Conservation (phyloP, 2,329 filamentous ascomycete species). For the Anthostomella pinea region DNA sequence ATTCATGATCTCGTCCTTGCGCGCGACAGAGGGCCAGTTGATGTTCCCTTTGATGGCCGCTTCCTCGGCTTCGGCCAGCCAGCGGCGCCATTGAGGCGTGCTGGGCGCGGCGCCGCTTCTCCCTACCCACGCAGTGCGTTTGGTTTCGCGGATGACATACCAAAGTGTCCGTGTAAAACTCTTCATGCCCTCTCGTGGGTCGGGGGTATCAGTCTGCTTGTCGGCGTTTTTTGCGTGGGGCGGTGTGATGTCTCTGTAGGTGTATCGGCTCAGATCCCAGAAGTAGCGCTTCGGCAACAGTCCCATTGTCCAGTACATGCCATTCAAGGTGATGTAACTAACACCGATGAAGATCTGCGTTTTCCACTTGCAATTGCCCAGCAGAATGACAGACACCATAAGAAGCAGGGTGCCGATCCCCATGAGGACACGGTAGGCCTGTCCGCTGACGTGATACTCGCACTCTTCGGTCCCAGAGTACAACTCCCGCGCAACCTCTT, state of each 20-base stretch:
- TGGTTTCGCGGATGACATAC: constrained; percentile 56
- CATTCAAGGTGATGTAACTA: constrained; percentile 58
- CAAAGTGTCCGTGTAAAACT: constrained; percentile 57
- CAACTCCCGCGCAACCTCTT: constrained; percentile 60
- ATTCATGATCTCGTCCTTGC: constrained; percentile 49
- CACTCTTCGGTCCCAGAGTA: constrained; percentile 61
- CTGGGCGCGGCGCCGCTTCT: constrained; percentile 49
- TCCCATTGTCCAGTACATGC: constrained; percentile 56
- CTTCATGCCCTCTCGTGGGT: constrained; percentile 39
- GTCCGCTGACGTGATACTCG: constrained; percentile 48
- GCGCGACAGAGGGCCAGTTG: constrained; percentile 45
- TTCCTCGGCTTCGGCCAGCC: constrained; percentile 48
- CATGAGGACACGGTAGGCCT: constrained; percentile 52
- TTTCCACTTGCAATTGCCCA: constrained; percentile 61
- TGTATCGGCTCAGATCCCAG: constrained; percentile 57
- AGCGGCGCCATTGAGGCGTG: constrained; percentile 51
- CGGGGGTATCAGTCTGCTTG: constrained; percentile 22
- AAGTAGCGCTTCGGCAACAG: constrained; percentile 47
- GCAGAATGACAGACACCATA: constrained; percentile 58
- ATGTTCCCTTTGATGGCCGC: constrained; percentile 34
- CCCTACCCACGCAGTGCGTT: constrained; percentile 50
- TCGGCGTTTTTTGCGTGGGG: constrained; percentile 37
- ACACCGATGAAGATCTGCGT: constrained; percentile 57
- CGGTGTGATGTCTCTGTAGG: constrained; percentile 40
- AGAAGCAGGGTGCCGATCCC: constrained; percentile 56